These are phyloP conservation scores for Fusarium vanettenii DNA, from an alignment of 2,329 filamentous ascomycete species.

Conservation along the genomic window DNA sequence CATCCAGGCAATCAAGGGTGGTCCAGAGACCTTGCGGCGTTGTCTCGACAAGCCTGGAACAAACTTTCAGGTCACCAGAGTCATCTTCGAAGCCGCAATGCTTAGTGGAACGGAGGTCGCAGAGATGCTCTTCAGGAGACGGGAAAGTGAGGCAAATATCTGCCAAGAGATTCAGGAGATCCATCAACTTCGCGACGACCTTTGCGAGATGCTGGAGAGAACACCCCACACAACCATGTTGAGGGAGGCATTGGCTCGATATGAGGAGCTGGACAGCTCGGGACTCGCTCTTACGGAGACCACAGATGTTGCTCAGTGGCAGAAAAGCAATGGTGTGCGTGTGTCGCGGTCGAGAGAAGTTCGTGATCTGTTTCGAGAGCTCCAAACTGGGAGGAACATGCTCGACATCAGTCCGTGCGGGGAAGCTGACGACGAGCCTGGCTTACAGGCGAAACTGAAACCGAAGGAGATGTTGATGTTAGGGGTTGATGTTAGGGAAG, in stretches of 20 bases:
- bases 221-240: background rate
- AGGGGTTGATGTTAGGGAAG: no score
- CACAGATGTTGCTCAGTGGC: background rate
- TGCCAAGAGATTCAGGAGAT: background rate
- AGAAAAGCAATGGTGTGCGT: background rate
- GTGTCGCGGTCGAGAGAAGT: no score
- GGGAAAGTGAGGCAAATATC: background rate
- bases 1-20: no score
- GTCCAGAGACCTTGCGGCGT: no score
- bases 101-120: fast-evolving
- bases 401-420: no score
- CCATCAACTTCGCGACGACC: background rate
- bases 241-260: background rate
- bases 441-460: no score
- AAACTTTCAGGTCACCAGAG: no score
- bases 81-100: background rate
- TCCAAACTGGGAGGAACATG: no score
- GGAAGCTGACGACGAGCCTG: no score
- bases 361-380: no score
- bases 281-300: background rate
- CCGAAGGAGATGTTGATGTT: no score
- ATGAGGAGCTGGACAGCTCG: background rate
- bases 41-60: no score
- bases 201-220: background rate
- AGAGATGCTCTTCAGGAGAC: background rate